Conservation (phyloP, 23 red algal species). For the Gracilaria domingensis region DNA sequence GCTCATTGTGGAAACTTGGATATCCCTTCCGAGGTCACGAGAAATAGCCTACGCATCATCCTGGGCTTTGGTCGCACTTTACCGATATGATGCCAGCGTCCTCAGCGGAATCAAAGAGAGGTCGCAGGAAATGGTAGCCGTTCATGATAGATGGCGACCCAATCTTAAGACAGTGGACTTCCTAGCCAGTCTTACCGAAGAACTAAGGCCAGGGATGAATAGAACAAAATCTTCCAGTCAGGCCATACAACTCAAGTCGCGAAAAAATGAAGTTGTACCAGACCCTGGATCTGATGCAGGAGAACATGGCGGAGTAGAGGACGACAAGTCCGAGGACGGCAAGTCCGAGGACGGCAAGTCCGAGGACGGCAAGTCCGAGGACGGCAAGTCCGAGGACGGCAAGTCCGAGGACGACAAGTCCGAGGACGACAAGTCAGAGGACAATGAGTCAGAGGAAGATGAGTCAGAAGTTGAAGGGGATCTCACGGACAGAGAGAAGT, state of each 20-base stretch:
- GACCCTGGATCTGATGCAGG: not conserved
- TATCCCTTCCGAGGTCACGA: not conserved
- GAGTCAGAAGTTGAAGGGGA: not conserved
- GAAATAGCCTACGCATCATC: constrained; percentile 17
- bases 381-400: not conserved
- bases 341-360: not conserved
- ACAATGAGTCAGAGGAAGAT: not conserved
- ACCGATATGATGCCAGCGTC: not conserved
- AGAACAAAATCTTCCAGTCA: not conserved
- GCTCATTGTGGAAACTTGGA: not conserved
- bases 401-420: not conserved
- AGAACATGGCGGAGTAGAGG: too few species aligned
- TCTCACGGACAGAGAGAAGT: not conserved
- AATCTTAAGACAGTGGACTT: not conserved
- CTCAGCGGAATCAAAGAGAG: not conserved
- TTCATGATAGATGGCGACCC: not conserved
- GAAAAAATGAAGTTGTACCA: not conserved
- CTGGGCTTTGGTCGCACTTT: constrained; percentile 30
- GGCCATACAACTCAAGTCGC: not conserved
- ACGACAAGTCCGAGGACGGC: not conserved
- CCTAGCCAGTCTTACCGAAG: not conserved
- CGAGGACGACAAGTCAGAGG: not conserved
- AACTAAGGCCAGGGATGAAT: not conserved
- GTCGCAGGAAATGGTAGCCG: not conserved
- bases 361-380: not conserved